phyloP scores from a whole-genome alignment of 495 filamentous ascomycete genomes.

The Chaetomium cochliodes region DNA sequence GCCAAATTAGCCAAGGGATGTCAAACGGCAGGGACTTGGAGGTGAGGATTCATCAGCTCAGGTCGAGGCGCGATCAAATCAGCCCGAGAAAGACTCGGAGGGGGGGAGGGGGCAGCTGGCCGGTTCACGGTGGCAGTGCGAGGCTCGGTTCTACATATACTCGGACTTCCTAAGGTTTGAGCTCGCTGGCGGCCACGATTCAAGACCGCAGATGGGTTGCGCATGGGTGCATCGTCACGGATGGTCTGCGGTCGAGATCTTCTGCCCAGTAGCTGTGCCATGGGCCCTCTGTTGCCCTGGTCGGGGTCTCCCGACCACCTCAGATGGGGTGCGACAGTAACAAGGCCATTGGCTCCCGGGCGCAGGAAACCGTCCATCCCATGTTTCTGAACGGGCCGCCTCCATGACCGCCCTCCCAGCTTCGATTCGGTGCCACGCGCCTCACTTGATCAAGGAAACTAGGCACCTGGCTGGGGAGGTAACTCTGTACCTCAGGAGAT shows the following conservation, averaged over 20 bases:
- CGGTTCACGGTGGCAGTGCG: conserved; percentile 3
- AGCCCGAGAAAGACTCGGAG: background rate
- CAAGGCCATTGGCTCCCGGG: conserved; percentile 22
- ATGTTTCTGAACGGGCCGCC: conserved; percentile 24
- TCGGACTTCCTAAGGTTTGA: background rate
- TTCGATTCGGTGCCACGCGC: background rate
- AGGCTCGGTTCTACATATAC: conserved; percentile 16
- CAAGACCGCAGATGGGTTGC: background rate
- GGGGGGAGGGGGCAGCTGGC: background rate
- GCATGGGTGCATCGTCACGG: conserved; percentile 8
- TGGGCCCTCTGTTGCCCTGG: background rate
- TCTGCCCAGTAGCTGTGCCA: conserved; percentile 3
- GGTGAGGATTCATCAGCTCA: background rate
- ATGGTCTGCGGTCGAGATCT: background rate
- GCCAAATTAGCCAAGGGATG: conserved; percentile 19
- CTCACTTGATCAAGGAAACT: too few species aligned
- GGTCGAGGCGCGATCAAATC: background rate
- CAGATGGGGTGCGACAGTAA: conserved; percentile 20
- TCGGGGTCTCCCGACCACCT: conserved; percentile 5
- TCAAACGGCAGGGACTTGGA: background rate
- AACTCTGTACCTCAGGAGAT: background rate
- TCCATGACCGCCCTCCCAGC: background rate
- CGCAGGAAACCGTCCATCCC: conserved; percentile 18
- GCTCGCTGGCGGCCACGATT: background rate
- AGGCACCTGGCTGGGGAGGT: too few species aligned